Evolutionary conservation across 768 basidiomycete genomes (phyloP), one percentile per base, ranked within the genome.

Genomic region (Trametes elegans): DNA sequence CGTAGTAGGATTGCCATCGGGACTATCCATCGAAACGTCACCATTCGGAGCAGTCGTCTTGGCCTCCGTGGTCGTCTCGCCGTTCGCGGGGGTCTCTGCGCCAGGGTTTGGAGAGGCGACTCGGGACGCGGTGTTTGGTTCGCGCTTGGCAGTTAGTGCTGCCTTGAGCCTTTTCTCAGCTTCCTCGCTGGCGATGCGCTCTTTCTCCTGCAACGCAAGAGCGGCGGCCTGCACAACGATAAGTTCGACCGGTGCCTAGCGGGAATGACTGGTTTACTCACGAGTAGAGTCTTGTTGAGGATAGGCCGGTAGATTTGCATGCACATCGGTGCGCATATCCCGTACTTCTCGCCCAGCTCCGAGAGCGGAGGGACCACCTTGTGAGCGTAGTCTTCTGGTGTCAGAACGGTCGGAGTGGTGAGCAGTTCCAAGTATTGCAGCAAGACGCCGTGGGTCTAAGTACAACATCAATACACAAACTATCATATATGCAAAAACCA

Each of bases 261-360:
- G 10, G 11, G 23, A 11, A 19, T 9, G 7, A 2, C 27, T 29
- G 4, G 11, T 38, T 41, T 1, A 73, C 79, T 53, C 66, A 87
- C 87, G 63, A 89, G 70, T 41, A 90, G 72, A 26, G 77, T 72
- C 8, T 73, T 73, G 59, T 89, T 83, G 39, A 90, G 74, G 49
- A 88, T 85, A 13, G 96, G 94, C 14, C 97, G 83, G 34, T 92
- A 80, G 53, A 98, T 87, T 66, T 95, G 93, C 90, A 98, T 97
- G 49, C 93, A 92, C 52, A 97, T 86, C 11, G 90, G 82, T 32
- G 89, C 83, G 55, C 85, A 83, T 40, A 99, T 83, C 7, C 88
- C 90, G 70, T 88, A 98, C 34, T 78, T 76, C 47, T 80, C 76
- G 48, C 85, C 85, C 8, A 98, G 79, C 26, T 90, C 87, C 2